Evolutionary conservation across 1,284 basidiomycete species (phyloP).

Genomic region (Xerocomus amazonicus): DNA sequence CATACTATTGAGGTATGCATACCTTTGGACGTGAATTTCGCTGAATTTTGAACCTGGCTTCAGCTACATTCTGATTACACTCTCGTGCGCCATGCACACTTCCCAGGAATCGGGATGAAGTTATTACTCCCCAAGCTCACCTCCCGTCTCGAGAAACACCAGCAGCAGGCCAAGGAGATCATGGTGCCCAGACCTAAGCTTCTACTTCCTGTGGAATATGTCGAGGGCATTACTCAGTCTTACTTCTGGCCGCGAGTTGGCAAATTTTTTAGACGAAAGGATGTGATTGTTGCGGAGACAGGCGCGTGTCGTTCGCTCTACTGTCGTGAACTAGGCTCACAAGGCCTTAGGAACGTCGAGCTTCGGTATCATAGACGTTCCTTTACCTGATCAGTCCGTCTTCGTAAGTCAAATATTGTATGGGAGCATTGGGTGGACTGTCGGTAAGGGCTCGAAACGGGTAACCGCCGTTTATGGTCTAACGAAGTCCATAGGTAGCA

Average conservation of each 20-base stretch:
- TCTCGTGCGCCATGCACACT: slow-evolving; percentile 61
- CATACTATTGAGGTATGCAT: slow-evolving; percentile 58
- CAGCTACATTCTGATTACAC: slow-evolving; percentile 84
- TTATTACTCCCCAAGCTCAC: slow-evolving; percentile 66
- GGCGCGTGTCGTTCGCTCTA: slow-evolving; percentile 36
- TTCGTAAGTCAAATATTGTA: slow-evolving; percentile 79
- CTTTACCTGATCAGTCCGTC: slow-evolving; percentile 63
- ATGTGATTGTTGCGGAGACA: slow-evolving; percentile 85
- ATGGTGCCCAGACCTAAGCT: slow-evolving; percentile 48
- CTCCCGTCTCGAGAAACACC: slow-evolving; percentile 45
- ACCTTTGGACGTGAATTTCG: not conserved
- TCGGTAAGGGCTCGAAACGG: slow-evolving; percentile 46
- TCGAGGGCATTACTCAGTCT: slow-evolving; percentile 61
- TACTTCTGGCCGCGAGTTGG: slow-evolving; percentile 87
- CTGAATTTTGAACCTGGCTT: slow-evolving; percentile 8
- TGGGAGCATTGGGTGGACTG: slow-evolving; percentile 86
- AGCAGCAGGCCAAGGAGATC: slow-evolving; percentile 39
- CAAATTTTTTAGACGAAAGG: slow-evolving; percentile 72
- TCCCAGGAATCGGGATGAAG: slow-evolving; percentile 70
- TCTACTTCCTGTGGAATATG: slow-evolving; percentile 47
- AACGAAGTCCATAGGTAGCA: slow-evolving; percentile 40
- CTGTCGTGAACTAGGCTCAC: slow-evolving; percentile 15
- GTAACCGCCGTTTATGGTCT: slow-evolving; percentile 10
- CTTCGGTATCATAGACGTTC: slow-evolving; percentile 76
- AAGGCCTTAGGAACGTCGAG: slow-evolving; percentile 45